Percentiles rank a stretch among this genome's conserved stretches.
Evolutionary conservation across 2,329 filamentous ascomycete species (phyloP).

Genomic region (Cercospora sesami): DNA sequence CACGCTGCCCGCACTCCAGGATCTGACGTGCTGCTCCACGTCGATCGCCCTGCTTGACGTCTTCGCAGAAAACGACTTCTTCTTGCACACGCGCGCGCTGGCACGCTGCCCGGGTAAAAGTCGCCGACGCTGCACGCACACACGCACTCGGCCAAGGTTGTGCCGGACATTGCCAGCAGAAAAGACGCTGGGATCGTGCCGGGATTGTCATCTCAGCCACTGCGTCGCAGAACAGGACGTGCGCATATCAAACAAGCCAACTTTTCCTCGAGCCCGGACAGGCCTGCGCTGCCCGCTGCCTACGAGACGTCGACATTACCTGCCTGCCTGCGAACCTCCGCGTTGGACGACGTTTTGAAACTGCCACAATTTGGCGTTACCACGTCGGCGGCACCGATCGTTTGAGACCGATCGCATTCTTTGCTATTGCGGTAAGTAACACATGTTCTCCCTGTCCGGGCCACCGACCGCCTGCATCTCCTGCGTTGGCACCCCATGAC

Average conservation of each 20-base stretch:
- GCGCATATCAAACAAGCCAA: constrained; percentile 19
- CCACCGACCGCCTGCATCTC: constrained; percentile 21
- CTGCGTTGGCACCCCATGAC: constrained; percentile 27
- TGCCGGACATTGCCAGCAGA: constrained; percentile 18
- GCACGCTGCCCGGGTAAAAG: constrained; percentile 1
- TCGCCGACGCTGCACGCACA: constrained; percentile 16
- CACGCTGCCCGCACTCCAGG: constrained; percentile 1
- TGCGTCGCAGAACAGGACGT: constrained; percentile 15
- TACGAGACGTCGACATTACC: neutral
- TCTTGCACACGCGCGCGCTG: neutral
- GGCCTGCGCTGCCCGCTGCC: neutral
- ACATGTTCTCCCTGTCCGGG: constrained; percentile 31
- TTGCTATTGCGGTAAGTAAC: constrained; percentile 27
- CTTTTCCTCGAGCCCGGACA: constrained; percentile 2
- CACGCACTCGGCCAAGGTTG: constrained; percentile 19
- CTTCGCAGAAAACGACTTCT: neutral
- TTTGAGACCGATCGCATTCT: constrained; percentile 26
- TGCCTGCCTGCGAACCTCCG: neutral
- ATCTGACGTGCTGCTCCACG: constrained; percentile 13
- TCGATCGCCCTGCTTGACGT: constrained; percentile 8
- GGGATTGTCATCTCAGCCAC: constrained; percentile 6
- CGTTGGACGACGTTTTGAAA: constrained; percentile 18
- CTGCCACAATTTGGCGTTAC: constrained; percentile 17
- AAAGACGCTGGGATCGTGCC: neutral
- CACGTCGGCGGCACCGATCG: constrained; percentile 10